phyloP scores from a whole-genome alignment of 2,329 filamentous ascomycete genomes.

The Beauveria caledonica region DNA sequence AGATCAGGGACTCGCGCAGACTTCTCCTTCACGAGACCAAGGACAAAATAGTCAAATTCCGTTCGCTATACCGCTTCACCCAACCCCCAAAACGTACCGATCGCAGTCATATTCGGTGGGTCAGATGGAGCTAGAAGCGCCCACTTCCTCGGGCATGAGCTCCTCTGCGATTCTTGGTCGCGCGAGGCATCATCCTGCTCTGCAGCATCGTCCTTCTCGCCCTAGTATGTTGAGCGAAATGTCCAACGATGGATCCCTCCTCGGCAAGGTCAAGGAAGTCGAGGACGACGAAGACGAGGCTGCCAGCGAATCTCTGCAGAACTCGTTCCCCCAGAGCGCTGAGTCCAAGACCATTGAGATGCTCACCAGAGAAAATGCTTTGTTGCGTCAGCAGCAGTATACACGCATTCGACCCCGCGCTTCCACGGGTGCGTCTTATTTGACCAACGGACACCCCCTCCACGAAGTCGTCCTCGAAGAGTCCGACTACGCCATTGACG shows the following conservation, averaged over 20 bases:
- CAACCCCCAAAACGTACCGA: conserved; percentile 84
- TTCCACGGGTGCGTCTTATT: conserved; percentile 45
- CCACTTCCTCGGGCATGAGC: conserved; percentile 32
- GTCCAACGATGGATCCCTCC: conserved; percentile 52
- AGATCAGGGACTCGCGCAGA: conserved; percentile 38
- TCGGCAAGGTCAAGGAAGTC: conserved; percentile 63
- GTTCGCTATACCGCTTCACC: conserved; percentile 80
- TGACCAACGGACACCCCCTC: conserved; percentile 51
- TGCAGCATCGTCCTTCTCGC: conserved; percentile 75
- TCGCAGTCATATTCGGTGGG: conserved; percentile 97
- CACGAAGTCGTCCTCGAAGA: conserved; percentile 55
- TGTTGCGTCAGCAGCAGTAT: conserved; percentile 46
- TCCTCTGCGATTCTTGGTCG: conserved; percentile 44
- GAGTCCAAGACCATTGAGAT: conserved; percentile 57
- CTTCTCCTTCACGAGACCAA: conserved; percentile 44
- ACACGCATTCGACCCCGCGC: conserved; percentile 49
- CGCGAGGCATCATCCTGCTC: conserved; percentile 54
- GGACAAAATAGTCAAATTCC: conserved; percentile 61
- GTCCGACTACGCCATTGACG: conserved; percentile 65
- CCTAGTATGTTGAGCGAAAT: conserved; percentile 69
- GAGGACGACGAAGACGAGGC: conserved; percentile 57
- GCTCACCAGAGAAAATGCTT: conserved; percentile 53
- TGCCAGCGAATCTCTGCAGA: conserved; percentile 40
- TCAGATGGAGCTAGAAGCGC: conserved; percentile 66
- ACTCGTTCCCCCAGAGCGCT: conserved; percentile 43